Evolutionary conservation across 352 stramenopile genomes (phyloP).

Genomic region (Globisporangium radiosum): DNA sequence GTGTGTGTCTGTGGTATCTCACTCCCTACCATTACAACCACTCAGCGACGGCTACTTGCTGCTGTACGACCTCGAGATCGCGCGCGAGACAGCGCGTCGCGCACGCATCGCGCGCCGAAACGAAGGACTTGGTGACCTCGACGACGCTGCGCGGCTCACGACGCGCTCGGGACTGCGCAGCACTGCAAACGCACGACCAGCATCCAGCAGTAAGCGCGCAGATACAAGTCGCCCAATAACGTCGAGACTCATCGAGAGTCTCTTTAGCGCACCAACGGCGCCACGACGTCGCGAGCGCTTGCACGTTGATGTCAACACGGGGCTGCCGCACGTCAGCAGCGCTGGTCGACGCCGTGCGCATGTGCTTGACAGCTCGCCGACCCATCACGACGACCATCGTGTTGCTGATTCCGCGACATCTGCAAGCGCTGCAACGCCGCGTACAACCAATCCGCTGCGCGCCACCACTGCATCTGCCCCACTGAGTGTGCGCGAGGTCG

Average conservation of each 20-base stretch:
- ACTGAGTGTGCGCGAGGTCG: conserved; percentile 27
- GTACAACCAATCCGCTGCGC: conserved; percentile 4
- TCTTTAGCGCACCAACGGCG: conserved; percentile 42
- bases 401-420: neutral
- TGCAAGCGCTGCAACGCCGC: neutral
- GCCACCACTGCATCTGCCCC: neutral
- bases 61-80: conserved; percentile 79
- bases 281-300: conserved; percentile 8
- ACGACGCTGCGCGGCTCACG: conserved; percentile 26
- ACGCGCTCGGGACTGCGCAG: conserved; percentile 31
- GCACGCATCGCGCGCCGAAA: conserved; percentile 28
- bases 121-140: conserved; percentile 37
- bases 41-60: conserved; percentile 68
- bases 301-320: neutral
- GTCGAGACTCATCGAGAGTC: conserved; percentile 68
- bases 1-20: neutral
- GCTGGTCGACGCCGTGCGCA: neutral
- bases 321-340: neutral
- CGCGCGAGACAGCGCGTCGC: conserved; percentile 43
- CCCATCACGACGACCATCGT: neutral
- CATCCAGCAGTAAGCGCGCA: neutral
- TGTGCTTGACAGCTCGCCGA: neutral
- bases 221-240: conserved; percentile 26
- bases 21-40: conserved; percentile 1
- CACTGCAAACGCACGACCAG: neutral